Base-by-base conservation (phyloP, 2,329 filamentous ascomycete species). In the Sporothrix euskadiensis region DNA sequence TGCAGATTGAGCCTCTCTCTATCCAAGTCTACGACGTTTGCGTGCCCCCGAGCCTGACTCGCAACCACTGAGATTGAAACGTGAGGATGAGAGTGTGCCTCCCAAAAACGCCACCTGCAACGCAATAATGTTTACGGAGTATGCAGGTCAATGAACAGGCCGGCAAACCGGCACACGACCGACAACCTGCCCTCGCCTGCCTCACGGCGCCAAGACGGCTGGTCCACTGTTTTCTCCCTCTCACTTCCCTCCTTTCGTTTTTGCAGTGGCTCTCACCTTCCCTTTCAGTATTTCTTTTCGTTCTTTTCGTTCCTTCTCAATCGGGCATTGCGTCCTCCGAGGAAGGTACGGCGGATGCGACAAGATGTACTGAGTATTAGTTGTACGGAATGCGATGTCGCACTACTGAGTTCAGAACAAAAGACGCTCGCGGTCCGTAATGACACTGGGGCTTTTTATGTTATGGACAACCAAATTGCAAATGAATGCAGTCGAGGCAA, bases 171-270 rank as follows among this genome's bases (percentile, higher is more conserved):
- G 61, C 61, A 66, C 61, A 30, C 61, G 35, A 47, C 44, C 44
- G 44, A 49, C 44, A 47, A 22, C 52, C 52, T 22, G 8, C n/a
- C 19, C 32, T 61, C 59, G 8, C 7, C 9, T 19, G 2, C 26
- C 35, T 22, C 4, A 66, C 63, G 63, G 63, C 41, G 63, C 63
- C 63, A 66, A 66, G 63, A 66, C 63, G 63, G 61, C 10, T 9
- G 41, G 41, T 47, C 41, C 41, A 47, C 22, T 49, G 41, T 49
- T 66, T 49, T 49, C 41, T 49, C 44, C 2, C 44, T 32, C 41
- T n/a, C 35, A 63, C 32, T 19, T 35, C 32, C 30, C 19, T 66
- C 12, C 47, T 66, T n/a, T 30, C 19, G 32, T 49, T 47, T 4
- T 44, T 44, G 19, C 35, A 30, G 22, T 14, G 10, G 22, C 22